Conservation (phyloP, 495 filamentous ascomycete genomes). For the Penicillium ochrochloron region DNA sequence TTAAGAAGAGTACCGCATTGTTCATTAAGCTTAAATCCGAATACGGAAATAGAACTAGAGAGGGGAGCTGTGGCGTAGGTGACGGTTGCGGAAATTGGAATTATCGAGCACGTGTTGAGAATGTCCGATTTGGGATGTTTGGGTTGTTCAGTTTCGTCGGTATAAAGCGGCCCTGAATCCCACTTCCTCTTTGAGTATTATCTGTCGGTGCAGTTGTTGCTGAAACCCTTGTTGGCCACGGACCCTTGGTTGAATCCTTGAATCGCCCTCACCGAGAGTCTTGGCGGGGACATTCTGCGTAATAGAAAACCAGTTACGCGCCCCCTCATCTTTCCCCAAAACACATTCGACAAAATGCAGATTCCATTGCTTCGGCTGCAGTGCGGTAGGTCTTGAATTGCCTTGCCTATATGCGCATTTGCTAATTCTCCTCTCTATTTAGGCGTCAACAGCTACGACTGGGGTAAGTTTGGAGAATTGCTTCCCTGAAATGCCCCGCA, state of each 20-base stretch:
- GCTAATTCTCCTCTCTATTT: constrained; percentile 10
- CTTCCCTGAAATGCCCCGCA: constrained; percentile 29
- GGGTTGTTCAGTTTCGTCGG: background rate
- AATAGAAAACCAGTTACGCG: constrained; percentile 25
- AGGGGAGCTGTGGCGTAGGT: background rate
- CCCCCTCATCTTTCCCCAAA: constrained; percentile 20
- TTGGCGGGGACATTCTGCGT: constrained; percentile 35
- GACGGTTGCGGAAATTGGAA: constrained; percentile 11
- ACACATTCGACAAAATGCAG: constrained; percentile 60
- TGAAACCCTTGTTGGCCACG: constrained; percentile 5
- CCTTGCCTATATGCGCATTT: background rate
- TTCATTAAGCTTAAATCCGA: background rate
- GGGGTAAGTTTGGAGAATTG: constrained; percentile 62
- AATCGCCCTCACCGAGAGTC: constrained; percentile 26
- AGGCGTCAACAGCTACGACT: constrained; percentile 98
- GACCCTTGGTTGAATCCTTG: constrained; percentile 16
- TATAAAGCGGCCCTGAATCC: background rate
- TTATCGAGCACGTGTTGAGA: background rate
- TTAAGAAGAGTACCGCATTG: no score
- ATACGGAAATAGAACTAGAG: background rate
- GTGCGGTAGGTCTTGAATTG: constrained; percentile 67
- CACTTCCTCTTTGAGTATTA: background rate
- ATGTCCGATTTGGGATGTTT: background rate
- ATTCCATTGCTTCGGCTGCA: constrained; percentile 88
- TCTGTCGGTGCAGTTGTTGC: background rate